A percentile compares a stretch with the other conserved stretches of the same genome.
These are phyloP conservation scores for Leptosphaerulina australis DNA, from an alignment of 2,329 filamentous ascomycete genomes.

Conservation along the genomic window DNA sequence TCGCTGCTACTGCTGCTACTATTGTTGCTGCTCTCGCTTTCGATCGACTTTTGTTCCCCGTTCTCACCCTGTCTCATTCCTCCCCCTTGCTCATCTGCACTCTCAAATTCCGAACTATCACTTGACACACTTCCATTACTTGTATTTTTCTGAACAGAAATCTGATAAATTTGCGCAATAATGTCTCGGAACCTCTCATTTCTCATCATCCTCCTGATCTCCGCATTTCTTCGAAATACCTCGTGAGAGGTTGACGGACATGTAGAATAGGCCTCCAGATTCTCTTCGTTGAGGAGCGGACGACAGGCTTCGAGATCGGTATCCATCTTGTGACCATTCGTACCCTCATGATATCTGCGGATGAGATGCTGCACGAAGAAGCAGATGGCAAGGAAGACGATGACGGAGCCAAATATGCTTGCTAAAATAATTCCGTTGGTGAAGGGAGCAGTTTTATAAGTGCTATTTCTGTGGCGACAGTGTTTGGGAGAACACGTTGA, in stretches of 20 bases:
- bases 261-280: neutral
- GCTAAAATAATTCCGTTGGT: neutral
- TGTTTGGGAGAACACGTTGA: neutral
- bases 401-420: neutral
- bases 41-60: neutral
- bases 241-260: neutral
- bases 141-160: neutral
- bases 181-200: neutral
- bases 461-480: neutral
- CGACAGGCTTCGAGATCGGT: neutral
- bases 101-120: neutral
- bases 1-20: neutral
- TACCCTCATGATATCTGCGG: neutral
- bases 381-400: neutral
- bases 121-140: neutral
- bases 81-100: neutral
- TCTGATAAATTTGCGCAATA: constrained; percentile 1
- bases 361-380: neutral
- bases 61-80: neutral
- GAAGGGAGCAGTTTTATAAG: neutral
- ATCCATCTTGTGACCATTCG: neutral
- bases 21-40: constrained; percentile 1
- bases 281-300: neutral
- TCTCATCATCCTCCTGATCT: neutral
- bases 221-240: neutral